Evolutionary conservation across 2,329 filamentous ascomycete genomes (phyloP).

Genomic region (Penicillium sp.): DNA sequence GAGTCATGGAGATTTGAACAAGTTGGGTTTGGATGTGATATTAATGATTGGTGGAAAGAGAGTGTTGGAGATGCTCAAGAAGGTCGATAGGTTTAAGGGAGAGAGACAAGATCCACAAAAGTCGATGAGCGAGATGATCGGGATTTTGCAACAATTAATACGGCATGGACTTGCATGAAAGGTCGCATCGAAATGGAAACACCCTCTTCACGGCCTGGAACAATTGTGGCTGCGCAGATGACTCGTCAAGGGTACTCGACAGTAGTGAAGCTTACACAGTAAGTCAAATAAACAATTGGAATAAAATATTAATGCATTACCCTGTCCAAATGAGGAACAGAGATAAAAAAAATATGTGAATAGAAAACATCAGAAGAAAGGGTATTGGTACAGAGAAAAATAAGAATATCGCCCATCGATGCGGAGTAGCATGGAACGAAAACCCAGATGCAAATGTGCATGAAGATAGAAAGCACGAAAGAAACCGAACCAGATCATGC

Average conservation of each 20-base stretch:
- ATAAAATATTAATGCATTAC: background rate
- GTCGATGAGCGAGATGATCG: background rate
- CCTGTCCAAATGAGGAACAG: background rate
- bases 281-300: background rate
- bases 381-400: slow-evolving; percentile 3
- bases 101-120: background rate
- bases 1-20: background rate
- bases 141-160: background rate
- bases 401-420: background rate
- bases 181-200: background rate
- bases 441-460: slow-evolving; percentile 6
- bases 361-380: slow-evolving; percentile 2
- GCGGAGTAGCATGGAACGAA: background rate
- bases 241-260: background rate
- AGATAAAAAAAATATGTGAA: background rate
- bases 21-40: background rate
- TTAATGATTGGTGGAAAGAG: background rate
- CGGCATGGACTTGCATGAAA: background rate
- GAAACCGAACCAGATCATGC: slow-evolving; percentile 4
- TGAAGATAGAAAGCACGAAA: background rate
- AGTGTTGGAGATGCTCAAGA: background rate
- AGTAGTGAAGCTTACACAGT: background rate
- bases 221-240: background rate
- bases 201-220: background rate
- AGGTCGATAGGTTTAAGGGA: background rate